phyloP scores from a whole-genome alignment of 2,329 filamentous ascomycete species.

The Aspergillus viridinutans region DNA sequence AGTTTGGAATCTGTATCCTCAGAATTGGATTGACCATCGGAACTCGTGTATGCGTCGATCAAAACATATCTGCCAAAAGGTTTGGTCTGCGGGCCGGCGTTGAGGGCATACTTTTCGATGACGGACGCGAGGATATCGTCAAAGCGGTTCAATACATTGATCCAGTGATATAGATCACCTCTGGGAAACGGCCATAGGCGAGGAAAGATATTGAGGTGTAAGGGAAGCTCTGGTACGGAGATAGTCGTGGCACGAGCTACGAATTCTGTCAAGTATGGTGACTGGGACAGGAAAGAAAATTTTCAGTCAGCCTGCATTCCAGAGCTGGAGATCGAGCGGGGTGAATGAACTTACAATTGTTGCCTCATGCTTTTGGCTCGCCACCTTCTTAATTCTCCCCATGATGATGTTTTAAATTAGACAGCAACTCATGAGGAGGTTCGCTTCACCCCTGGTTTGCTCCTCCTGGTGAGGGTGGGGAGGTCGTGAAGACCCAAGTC shows the following conservation, averaged over 20 bases:
- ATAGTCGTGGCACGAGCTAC: conserved; percentile 61
- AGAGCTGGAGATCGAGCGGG: conserved; percentile 5
- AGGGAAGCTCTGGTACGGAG: conserved; percentile 71
- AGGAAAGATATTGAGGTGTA: conserved; percentile 74
- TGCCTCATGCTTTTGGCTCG: conserved; percentile 49
- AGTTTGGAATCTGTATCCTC: conserved; percentile 54
- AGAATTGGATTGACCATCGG: conserved; percentile 55
- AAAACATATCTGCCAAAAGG: conserved; percentile 57
- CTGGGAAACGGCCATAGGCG: conserved; percentile 91
- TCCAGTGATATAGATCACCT: conserved; percentile 98
- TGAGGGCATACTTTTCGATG: conserved; percentile 73
- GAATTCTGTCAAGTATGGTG: conserved; percentile 80
- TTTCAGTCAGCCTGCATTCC: conserved; percentile 17
- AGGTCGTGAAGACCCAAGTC: conserved; percentile 25
- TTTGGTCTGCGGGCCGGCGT: conserved; percentile 72
- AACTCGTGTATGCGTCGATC: conserved; percentile 49
- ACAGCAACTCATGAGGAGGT: conserved; percentile 40
- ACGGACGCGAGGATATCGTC: conserved; percentile 82
- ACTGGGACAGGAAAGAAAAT: conserved; percentile 51
- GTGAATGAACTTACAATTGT: conserved; percentile 42
- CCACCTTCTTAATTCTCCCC: conserved; percentile 53
- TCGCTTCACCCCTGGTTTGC: conserved; percentile 20
- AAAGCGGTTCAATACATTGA: conserved; percentile 87
- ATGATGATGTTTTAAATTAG: conserved; percentile 33
- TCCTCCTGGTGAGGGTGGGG: conserved; percentile 26